Conservation (phyloP, 2,329 filamentous ascomycete species). For the Pyricularia sp. region DNA sequence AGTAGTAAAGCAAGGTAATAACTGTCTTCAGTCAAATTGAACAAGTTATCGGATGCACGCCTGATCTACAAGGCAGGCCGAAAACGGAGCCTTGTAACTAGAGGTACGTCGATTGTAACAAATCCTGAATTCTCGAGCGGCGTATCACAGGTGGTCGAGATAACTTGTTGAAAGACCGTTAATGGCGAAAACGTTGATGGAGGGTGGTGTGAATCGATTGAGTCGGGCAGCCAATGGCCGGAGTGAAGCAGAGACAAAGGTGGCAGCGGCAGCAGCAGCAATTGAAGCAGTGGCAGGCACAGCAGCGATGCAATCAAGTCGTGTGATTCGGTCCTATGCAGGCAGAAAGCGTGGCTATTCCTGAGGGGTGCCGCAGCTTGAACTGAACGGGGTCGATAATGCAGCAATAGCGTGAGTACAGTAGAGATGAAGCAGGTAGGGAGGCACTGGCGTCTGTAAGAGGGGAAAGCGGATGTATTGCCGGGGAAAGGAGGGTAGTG, state of each 20-base stretch:
- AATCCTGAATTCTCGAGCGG: neutral
- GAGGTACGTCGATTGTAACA: neutral
- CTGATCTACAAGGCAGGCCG: neutral
- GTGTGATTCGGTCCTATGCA: neutral
- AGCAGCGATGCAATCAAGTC: neutral
- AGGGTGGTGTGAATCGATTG: neutral
- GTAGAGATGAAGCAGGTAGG: conserved; percentile 1
- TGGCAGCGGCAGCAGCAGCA: neutral
- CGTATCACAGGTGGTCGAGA: neutral
- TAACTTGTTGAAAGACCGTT: neutral
- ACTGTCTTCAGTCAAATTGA: neutral
- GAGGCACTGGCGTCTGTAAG: conserved; percentile 2
- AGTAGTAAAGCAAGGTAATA: neutral
- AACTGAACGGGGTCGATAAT: neutral
- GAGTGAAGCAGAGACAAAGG: neutral
- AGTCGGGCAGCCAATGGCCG: neutral
- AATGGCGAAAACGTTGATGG: neutral
- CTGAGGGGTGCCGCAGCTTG: neutral
- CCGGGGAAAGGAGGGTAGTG: conserved; percentile 15
- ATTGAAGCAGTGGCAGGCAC: neutral
- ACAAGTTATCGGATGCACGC: neutral
- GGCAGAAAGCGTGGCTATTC: conserved; percentile 1
- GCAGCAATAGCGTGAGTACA: neutral
- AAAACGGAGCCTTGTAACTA: neutral
- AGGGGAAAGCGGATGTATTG: neutral